Evolutionary conservation across 768 basidiomycete genomes (phyloP), one percentile per base, ranked within the genome.

Genomic region (Punctularia strigosozonata): DNA sequence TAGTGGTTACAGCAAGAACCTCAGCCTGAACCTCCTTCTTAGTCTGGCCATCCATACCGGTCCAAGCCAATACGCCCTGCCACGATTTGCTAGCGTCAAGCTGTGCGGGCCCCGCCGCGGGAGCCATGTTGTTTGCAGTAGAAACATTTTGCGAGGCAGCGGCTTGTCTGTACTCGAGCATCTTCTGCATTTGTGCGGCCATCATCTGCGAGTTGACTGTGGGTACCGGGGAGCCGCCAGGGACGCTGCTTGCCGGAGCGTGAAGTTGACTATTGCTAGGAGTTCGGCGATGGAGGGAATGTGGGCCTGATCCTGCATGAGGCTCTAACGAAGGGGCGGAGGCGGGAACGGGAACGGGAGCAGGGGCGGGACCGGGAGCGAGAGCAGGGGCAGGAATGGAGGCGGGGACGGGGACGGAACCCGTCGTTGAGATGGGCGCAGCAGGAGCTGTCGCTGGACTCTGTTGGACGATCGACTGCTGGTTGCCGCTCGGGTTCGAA

Each of bases 121-220:
- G n/a, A n/a, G n/a, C n/a, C n/a, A n/a, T n/a, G n/a, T n/a, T n/a
- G n/a, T n/a, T n/a, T n/a, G n/a, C n/a, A n/a, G n/a, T n/a, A n/a
- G n/a, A n/a, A n/a, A n/a, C n/a, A n/a, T n/a, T n/a, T n/a, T n/a
- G n/a, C n/a, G n/a, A n/a, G n/a, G n/a, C n/a, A n/a, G 26, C 26
- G 10, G 26, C 26, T 15, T 8, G 15, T 15, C 8, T 8, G 26
- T 68, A 68, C 36, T 76, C 73, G 4, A 61, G 47, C 46, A 67
- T 42, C 45, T 70, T 73, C 41, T 68, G 66, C 61, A 71, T 65
- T 44, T 72, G 75, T 21, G 58, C 47, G 3, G 50, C 58, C 10
- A 63, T 22, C 36, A 47, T 48, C 28, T 46, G 45, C 36, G 31
- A 25, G 31, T 36, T 37, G 42, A 43, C 43, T 44, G 40, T 34